These are phyloP conservation scores for Entrophospora sp. DNA, from an alignment of 192 early-diverging fungal genomes.

Conservation along the genomic window DNA sequence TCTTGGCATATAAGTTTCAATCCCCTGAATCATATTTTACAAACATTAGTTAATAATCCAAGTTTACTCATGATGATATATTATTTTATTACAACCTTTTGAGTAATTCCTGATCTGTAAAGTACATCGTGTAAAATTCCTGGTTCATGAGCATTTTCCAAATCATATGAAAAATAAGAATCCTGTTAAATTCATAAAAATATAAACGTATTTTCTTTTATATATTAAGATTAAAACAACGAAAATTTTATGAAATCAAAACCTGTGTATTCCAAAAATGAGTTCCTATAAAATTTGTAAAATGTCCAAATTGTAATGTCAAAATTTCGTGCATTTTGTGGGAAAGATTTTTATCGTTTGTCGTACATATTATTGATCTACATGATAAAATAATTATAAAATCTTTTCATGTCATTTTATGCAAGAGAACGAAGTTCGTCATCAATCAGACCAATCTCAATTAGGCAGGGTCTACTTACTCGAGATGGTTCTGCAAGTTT, in stretches of 20 bases:
- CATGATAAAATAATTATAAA: no score
- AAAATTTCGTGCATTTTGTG: constrained; percentile 76
- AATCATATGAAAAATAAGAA: constrained; percentile 37
- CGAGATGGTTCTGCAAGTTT: constrained; percentile 86
- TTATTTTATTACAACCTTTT: constrained; percentile 31
- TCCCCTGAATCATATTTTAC: constrained; percentile 36
- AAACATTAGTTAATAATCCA: no score
- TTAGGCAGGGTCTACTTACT: constrained; percentile 57
- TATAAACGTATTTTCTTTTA: background rate
- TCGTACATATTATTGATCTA: no score
- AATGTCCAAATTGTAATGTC: constrained; percentile 86
- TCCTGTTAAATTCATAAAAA: constrained; percentile 25
- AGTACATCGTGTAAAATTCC: constrained; percentile 50
- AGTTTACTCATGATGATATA: background rate
- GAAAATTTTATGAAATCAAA: background rate
- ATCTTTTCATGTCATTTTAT: no score
- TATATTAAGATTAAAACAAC: background rate
- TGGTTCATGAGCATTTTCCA: constrained; percentile 26
- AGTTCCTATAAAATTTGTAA: constrained; percentile 78
- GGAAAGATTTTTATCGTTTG: no score
- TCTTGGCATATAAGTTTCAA: constrained; percentile 67
- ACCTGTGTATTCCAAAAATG: constrained; percentile 94
- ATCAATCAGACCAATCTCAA: constrained; percentile 56
- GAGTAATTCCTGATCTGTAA: constrained; percentile 42
- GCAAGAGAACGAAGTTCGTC: background rate